Conservation (phyloP, 306 rosid species). For the Fragaria nilgerrensis region DNA sequence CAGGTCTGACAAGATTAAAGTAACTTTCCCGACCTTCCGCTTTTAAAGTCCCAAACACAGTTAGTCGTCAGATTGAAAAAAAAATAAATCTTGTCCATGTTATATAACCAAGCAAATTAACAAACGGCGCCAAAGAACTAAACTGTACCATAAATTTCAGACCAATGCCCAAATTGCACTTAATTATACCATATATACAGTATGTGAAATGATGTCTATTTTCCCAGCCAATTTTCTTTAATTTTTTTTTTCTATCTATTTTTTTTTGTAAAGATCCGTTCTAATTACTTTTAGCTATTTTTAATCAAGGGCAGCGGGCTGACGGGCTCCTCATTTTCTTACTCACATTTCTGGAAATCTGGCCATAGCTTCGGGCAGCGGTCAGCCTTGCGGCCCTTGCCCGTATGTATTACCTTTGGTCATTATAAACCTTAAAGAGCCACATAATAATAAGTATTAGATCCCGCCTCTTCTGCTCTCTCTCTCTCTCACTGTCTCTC, state of each 20-base stretch:
- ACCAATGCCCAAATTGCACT: too few species aligned
- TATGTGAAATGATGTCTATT: not conserved
- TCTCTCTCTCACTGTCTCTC: not conserved
- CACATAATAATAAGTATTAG: not conserved
- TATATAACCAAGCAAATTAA: too few species aligned
- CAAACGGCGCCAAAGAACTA: too few species aligned
- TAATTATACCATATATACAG: too few species aligned
- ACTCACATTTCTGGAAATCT: not conserved
- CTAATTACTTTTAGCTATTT: not conserved
- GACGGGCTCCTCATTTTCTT: not conserved
- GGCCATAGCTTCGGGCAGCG: conserved; percentile 29
- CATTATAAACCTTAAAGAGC: conserved; percentile 15
- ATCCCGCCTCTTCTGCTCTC: conserved; percentile 7
- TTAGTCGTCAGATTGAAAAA: too few species aligned
- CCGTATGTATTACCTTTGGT: conserved; percentile 31
- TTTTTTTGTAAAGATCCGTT: not conserved
- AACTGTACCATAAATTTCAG: too few species aligned
- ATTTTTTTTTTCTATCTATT: too few species aligned
- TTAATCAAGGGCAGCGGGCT: not conserved
- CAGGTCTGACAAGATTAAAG: too few species aligned
- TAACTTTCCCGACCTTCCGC: too few species aligned
- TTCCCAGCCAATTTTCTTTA: too few species aligned
- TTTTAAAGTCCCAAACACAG: too few species aligned
- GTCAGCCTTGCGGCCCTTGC: conserved; percentile 25
- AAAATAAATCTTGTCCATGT: too few species aligned